Percentiles rank a stretch among this genome's conserved stretches.
phyloP scores from a whole-genome alignment of 192 early-diverging fungal species.

The Pilaira anomala region DNA sequence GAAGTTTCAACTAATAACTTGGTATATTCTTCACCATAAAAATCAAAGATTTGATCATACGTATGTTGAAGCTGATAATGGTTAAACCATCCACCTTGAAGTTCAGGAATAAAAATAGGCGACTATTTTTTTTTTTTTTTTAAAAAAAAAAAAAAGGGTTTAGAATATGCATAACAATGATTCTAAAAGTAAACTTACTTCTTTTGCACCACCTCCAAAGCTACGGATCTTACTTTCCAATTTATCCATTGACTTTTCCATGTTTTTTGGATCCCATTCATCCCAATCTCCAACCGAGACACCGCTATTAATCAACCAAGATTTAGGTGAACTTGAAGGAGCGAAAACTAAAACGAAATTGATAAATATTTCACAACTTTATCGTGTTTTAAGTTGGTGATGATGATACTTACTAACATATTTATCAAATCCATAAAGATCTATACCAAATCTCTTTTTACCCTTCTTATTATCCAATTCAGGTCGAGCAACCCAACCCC shows the following conservation, averaged over 20 bases:
- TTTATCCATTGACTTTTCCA: constrained; percentile 53
- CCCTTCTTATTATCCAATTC: constrained; percentile 13
- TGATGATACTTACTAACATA: constrained; percentile 54
- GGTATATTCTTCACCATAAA: constrained; percentile 69
- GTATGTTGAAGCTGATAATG: constrained; percentile 60
- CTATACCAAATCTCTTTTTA: constrained; percentile 62
- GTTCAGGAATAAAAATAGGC: constrained; percentile 72
- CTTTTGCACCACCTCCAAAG: constrained; percentile 63
- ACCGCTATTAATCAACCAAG: constrained; percentile 42
- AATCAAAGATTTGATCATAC: constrained; percentile 68
- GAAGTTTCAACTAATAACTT: constrained; percentile 55
- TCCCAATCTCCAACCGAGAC: constrained; percentile 41
- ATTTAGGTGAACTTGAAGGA: constrained; percentile 48
- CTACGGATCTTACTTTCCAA: constrained; percentile 64
- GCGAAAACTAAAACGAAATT: constrained; percentile 45
- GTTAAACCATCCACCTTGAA: constrained; percentile 81
- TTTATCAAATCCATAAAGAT: constrained; percentile 80
- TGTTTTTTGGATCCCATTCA: constrained; percentile 52
- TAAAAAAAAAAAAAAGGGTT: too few species aligned
- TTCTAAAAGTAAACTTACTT: constrained; percentile 29
- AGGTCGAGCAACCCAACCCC: constrained; percentile 51
- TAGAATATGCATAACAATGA: too few species aligned
- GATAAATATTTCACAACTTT: neutral
- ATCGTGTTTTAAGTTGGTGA: neutral
- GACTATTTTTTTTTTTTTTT: constrained; percentile 33